Conservation (phyloP, 345 rosid genomes). For the Salix viminalis region DNA sequence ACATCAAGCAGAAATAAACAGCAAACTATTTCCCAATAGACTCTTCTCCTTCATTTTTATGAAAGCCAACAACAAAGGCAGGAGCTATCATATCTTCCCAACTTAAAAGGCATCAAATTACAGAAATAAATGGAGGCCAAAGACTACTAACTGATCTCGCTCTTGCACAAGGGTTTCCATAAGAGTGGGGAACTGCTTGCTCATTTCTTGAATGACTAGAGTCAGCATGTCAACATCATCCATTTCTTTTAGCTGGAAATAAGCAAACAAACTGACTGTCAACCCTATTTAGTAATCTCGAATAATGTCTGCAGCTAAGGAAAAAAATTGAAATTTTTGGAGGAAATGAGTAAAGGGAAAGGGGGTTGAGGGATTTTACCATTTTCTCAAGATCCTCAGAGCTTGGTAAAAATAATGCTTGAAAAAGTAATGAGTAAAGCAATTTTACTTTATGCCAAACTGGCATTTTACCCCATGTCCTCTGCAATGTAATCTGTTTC, state of each 20-base stretch:
- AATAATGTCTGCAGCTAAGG: background rate
- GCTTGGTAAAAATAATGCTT: conserved; percentile 77
- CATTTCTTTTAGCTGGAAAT: conserved; percentile 79
- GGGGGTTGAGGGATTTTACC: conserved; percentile 31
- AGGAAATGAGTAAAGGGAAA: background rate
- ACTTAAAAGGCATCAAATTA: background rate
- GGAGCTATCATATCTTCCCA: background rate
- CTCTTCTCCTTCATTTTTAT: background rate
- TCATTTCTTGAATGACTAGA: conserved; percentile 95
- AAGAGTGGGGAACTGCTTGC: conserved; percentile 88
- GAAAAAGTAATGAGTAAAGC: conserved; percentile 56
- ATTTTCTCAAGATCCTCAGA: conserved; percentile 73
- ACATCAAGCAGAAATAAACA: background rate
- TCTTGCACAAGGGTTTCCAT: conserved; percentile 95
- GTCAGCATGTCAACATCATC: conserved; percentile 92
- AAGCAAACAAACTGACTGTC: conserved; percentile 14
- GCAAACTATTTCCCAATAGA: background rate
- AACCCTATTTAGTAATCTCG: conserved; percentile 10
- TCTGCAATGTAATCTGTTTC: conserved; percentile 65
- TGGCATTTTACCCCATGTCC: conserved; percentile 89
- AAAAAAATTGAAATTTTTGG: background rate
- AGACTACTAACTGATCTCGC: conserved; percentile 83
- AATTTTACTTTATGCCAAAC: conserved; percentile 82
- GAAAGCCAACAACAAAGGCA: background rate
- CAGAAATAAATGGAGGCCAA: conserved; percentile 5